Evolutionary conservation across 2,329 filamentous ascomycete genomes (phyloP), one percentile per base, ranked within the genome.

Genomic region (Cladosporium sp.): DNA sequence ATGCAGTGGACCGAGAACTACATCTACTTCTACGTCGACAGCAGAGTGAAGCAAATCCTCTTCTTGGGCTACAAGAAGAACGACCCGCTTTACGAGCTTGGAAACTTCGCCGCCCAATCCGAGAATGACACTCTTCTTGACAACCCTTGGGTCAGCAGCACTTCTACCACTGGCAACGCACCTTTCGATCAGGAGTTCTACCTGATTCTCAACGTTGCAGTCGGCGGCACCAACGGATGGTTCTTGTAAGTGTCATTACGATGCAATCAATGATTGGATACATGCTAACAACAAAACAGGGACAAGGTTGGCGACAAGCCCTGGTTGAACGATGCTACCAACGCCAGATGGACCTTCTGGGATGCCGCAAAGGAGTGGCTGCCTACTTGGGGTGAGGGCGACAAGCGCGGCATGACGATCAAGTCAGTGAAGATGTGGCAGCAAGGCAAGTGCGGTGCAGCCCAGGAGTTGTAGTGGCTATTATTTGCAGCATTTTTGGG

Each of bases 181-280:
- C 89, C 89, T 0, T 93, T 93, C 66, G 89, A 92, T 68, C 81
- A 89, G 64, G 75, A 82, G 15, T 92, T 92, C 68, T 92, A 89
- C 67, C 81, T 93, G 47, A 87, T 92, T 65, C 71, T 93, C 59
- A 90, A 90, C 68, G 78, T 92, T 3, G 88, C 85, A 11, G 88
- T 92, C 7, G 89, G 89, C 30, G 85, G 85, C 51, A 90, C 87
- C 20, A 92, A 92, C 65, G 88, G 88, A 34, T 92, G 88, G 88
- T 93, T 92, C 67, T 76, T 86, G 68, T 88, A 92, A 71, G 83
- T 84, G 5, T 37, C 11, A 12, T 17, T 17, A 7, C 5, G 4
- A 39, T 9, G 14, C 19, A 28, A 8, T n/a, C 1, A 34, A 30
- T 12, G 28, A 36, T 43, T 14, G 22, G 3, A 9, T 34, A 2